These are phyloP conservation scores for Trichoderma semiorbis DNA, from an alignment of 2,329 filamentous ascomycete species.

Conservation along the genomic window DNA sequence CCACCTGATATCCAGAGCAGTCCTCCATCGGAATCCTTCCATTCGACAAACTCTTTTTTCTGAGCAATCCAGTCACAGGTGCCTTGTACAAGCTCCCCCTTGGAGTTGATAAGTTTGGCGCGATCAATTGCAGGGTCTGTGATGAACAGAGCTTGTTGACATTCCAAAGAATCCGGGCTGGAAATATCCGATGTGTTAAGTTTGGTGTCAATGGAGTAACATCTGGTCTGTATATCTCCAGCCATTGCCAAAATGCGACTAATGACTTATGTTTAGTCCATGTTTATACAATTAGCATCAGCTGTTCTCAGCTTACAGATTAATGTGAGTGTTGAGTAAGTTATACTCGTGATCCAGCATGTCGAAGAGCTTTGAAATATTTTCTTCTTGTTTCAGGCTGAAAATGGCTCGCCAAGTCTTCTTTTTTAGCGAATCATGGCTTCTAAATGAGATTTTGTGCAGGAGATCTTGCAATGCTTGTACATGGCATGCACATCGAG, in stretches of 20 bases:
- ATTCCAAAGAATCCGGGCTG: neutral
- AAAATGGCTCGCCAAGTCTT: neutral
- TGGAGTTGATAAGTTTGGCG: neutral
- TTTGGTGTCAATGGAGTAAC: neutral
- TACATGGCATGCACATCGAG: neutral
- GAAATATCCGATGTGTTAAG: neutral
- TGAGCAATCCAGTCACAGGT: conserved; percentile 1
- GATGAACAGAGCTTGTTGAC: neutral
- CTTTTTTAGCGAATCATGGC: neutral
- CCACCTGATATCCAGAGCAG: conserved; percentile 12
- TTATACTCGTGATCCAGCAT: neutral
- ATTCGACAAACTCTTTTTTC: neutral
- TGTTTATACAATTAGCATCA: neutral
- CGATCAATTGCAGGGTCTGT: neutral
- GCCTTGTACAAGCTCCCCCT: neutral
- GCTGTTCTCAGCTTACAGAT: neutral
- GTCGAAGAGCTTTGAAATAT: neutral
- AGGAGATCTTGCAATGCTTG: neutral
- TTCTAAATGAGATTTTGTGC: neutral
- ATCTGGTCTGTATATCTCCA: neutral
- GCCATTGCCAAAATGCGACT: neutral
- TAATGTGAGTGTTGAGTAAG: neutral
- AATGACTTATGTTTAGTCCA: too few species aligned
- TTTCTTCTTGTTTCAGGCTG: neutral
- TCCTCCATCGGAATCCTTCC: neutral